Percentiles rank a stretch among this genome's conserved stretches.
phyloP scores from a whole-genome alignment of 768 basidiomycete species.

The Termitomyces sp. region DNA sequence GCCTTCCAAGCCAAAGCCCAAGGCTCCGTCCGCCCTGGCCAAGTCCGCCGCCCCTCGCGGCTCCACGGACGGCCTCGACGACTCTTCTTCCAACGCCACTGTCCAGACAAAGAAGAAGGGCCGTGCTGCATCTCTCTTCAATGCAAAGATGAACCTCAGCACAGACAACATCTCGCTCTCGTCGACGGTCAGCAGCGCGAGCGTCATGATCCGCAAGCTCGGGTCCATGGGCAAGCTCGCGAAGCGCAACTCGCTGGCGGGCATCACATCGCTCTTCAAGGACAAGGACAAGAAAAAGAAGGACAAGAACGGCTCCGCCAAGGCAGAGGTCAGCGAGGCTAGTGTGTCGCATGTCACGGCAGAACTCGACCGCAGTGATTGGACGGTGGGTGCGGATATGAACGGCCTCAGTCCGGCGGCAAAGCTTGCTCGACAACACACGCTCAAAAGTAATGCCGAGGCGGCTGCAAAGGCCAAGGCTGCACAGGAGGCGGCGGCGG shows the following conservation, averaged over 20 bases:
- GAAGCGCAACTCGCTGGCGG: conserved; percentile 80
- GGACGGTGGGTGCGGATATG: conserved; percentile 52
- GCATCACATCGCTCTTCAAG: conserved; percentile 93
- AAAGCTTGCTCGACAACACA: conserved; percentile 85
- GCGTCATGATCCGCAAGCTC: conserved; percentile 95
- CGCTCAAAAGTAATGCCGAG: conserved; percentile 81
- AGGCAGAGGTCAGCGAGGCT: conserved; percentile 52
- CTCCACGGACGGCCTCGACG: conserved; percentile 30
- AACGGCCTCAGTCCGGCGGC: conserved; percentile 87
- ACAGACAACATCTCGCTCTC: conserved; percentile 95
- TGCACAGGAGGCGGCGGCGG: conserved; percentile 41
- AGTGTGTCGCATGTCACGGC: conserved; percentile 79
- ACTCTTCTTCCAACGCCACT: conserved; percentile 36
- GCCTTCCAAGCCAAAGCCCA: conserved; percentile 33
- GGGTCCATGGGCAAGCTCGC: conserved; percentile 88
- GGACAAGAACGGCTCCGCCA: conserved; percentile 41
- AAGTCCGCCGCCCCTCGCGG: conserved; percentile 15
- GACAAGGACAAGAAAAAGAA: conserved; percentile 65
- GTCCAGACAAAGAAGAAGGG: conserved; percentile 64
- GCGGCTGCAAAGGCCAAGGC: conserved; percentile 64
- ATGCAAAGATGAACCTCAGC: conserved; percentile 78
- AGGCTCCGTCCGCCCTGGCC: conserved; percentile 23
- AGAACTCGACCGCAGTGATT: conserved; percentile 75
- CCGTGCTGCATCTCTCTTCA: conserved; percentile 76
- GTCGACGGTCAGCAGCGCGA: conserved; percentile 91